A percentile compares a stretch with the other conserved stretches of the same genome.
These are phyloP conservation scores for Aegilops bicornis DNA, from an alignment of 176 grass and related monocot species.

Conservation along the genomic window DNA sequence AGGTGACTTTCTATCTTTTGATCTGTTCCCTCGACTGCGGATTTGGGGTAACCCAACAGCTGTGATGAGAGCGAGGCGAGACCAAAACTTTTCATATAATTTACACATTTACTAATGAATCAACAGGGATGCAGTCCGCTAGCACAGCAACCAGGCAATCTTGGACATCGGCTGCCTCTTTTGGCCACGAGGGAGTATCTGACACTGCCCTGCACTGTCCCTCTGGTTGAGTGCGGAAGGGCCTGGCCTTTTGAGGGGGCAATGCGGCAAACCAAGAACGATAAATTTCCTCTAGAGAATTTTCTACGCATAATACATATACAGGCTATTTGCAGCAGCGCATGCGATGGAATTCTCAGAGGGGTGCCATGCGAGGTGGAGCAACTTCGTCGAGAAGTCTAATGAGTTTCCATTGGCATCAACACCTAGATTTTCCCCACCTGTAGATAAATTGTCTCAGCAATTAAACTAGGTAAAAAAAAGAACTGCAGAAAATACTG, in stretches of 20 bases:
- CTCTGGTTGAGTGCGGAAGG: slow-evolving; percentile 27
- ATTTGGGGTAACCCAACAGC: slow-evolving; percentile 33
- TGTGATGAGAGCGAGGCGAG: slow-evolving; percentile 33
- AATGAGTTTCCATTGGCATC: slow-evolving; percentile 85
- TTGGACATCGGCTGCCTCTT: slow-evolving; percentile 33
- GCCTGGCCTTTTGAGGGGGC: not conserved
- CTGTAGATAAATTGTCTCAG: slow-evolving; percentile 39
- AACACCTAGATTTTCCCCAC: slow-evolving; percentile 63
- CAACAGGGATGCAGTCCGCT: slow-evolving; percentile 22
- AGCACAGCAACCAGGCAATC: slow-evolving; percentile 30
- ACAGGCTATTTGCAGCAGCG: slow-evolving; percentile 96
- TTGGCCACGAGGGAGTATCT: slow-evolving; percentile 23
- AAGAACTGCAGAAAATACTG: not conserved
- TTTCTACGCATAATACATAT: slow-evolving; percentile 96
- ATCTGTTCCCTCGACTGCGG: slow-evolving; percentile 13
- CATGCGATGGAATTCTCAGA: slow-evolving; percentile 89
- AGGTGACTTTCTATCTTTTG: slow-evolving; percentile 18
- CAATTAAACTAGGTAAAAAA: not conserved
- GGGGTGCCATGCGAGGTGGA: slow-evolving; percentile 91
- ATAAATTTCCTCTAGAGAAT: slow-evolving; percentile 38
- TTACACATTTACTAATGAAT: slow-evolving; percentile 89
- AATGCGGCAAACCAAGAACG: slow-evolving; percentile 32
- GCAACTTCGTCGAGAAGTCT: slow-evolving; percentile 81
- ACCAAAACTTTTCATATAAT: slow-evolving; percentile 58
- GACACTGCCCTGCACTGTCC: slow-evolving; percentile 24